Evolutionary conservation across 2,329 filamentous ascomycete genomes (phyloP), one percentile per base, ranked within the genome.

Genomic region (Aplosporella prunicola): DNA sequence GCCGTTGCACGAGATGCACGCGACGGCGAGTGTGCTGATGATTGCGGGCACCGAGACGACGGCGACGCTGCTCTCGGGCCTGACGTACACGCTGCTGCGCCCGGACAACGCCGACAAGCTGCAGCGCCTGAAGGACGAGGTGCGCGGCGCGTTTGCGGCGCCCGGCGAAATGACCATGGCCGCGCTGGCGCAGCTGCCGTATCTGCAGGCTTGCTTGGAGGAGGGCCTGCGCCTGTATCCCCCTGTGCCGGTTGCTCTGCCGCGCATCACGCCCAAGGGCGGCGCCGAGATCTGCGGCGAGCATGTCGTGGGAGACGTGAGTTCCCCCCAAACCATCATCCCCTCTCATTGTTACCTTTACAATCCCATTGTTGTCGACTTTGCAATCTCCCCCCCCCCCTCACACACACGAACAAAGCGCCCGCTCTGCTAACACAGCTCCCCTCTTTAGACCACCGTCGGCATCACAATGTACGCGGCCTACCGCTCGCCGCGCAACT

Each of bases 1-100:
- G 17, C 42, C 43, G 4, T 35, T 46, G 16, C 40, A 29, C 1
- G 60, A 69, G 31, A 62, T 68, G 50, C 51, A 63, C 14, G 41
- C 53, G 0, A 64, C 62, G 34, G 47, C 55, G 0, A 42, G 45
- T 2, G 18, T 62, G 0, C 52, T 67, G 23, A 64, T 67, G 45
- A 35, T 62, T 5, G 66, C 63, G 2, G 66, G 64, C 2, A 61
- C 58, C 14, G 65, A 69, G 38, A 68, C 66, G 0, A 62, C 63
- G 0, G 64, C 65, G 0, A 64, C 58, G 0, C 34, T 61, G 6
- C 47, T 68, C 1, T 55, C 52, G 6, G 64, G 61, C 4, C 32
- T 58, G 7, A 61, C 56, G 0, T 67, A 49, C 37, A 37, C 52
- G 10, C 48, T 65, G 0, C 43, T 62, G 5, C 49, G 43, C 17